Percentiles rank a stretch among this genome's conserved stretches.
phyloP scores from a whole-genome alignment of 768 basidiomycete genomes.

The Dictyophora rubrovolvata region DNA sequence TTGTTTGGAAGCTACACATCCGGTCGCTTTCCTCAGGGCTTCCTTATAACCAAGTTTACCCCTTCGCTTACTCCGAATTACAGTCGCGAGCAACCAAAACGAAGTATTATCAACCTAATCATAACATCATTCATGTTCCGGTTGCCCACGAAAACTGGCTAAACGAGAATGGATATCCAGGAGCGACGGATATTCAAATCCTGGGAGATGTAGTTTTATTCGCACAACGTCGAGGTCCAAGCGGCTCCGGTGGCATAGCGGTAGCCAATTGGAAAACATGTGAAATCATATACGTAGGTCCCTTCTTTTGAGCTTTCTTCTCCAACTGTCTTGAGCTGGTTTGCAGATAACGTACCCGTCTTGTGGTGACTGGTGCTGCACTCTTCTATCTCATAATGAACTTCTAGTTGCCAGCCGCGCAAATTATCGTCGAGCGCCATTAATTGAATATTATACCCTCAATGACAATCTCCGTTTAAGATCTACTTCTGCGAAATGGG shows the following conservation, averaged over 20 bases:
- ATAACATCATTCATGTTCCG: background rate
- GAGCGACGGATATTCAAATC: constrained; percentile 2
- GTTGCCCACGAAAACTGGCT: constrained; percentile 4
- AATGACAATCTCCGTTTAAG: background rate
- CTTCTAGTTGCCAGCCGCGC: background rate
- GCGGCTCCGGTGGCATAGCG: constrained; percentile 1
- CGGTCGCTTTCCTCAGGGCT: background rate
- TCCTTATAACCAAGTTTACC: background rate
- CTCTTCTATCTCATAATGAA: constrained; percentile 1
- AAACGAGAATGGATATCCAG: background rate
- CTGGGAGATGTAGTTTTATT: background rate
- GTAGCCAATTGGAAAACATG: background rate
- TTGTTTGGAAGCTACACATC: constrained; percentile 2
- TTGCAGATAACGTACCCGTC: background rate
- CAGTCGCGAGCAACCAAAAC: background rate
- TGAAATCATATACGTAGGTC: background rate
- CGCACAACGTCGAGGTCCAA: constrained; percentile 2
- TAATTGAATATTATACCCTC: background rate
- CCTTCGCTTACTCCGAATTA: background rate
- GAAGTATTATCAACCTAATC: background rate
- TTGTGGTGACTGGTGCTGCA: constrained; percentile 1
- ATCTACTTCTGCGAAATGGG: background rate
- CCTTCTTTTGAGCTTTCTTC: background rate
- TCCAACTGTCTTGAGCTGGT: background rate
- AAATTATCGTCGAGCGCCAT: background rate